Percentiles rank a stretch among this genome's conserved stretches.
These are phyloP conservation scores for Lasiodiplodia sp. DNA, from an alignment of 2,329 filamentous ascomycete genomes.

Conservation along the genomic window DNA sequence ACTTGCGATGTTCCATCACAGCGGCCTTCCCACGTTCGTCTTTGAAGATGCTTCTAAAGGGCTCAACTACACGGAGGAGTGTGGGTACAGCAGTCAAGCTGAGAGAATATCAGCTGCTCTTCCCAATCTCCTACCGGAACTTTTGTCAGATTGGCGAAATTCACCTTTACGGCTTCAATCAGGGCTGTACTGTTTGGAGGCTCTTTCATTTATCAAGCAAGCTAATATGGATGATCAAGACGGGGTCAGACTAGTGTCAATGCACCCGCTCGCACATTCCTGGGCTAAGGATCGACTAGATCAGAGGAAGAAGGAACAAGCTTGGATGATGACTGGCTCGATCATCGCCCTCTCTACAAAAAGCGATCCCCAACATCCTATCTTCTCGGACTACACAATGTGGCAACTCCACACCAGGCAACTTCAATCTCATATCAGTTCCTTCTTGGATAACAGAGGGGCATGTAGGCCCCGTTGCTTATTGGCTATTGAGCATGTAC, in stretches of 20 bases:
- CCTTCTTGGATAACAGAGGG: neutral
- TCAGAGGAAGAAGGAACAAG: constrained; percentile 32
- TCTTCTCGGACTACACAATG: neutral
- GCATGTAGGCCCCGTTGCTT: neutral
- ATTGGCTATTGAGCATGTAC: neutral
- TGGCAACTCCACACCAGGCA: neutral
- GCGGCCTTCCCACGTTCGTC: constrained; percentile 1
- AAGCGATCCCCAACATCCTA: neutral
- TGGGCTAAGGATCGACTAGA: constrained; percentile 44
- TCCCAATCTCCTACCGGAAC: neutral
- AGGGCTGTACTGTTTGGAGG: neutral
- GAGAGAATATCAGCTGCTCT: neutral
- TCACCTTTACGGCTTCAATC: neutral
- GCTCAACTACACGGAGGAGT: constrained; percentile 20
- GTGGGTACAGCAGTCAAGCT: neutral
- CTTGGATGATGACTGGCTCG: constrained; percentile 36
- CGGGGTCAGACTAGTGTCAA: constrained; percentile 33
- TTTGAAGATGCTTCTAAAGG: constrained; percentile 22
- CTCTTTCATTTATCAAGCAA: neutral
- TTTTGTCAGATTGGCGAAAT: neutral
- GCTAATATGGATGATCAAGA: neutral
- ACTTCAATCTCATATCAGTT: neutral
- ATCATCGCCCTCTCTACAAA: neutral
- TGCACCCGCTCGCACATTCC: constrained; percentile 47
- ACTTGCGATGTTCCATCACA: constrained; percentile 40